Conservation (phyloP, 371 early-diverging fungal species). For the Phascolomyces articulosus region DNA sequence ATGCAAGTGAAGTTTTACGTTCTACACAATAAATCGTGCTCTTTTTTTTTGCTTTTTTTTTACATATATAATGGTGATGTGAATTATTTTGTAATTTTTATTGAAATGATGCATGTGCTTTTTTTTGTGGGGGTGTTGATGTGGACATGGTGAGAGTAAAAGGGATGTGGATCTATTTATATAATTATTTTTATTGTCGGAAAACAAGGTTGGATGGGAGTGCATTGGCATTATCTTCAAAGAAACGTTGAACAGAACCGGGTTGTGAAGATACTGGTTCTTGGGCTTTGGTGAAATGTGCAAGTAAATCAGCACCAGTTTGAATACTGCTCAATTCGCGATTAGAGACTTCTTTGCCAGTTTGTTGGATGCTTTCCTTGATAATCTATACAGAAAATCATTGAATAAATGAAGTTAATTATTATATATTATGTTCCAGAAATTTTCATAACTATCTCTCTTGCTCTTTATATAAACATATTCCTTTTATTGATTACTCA, state of each 20-base stretch:
- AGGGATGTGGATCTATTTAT: background rate
- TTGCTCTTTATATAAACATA: too few relatives aligned
- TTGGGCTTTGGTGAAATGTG: slow-evolving; percentile 22
- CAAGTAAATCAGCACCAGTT: slow-evolving; percentile 35
- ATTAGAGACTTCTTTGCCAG: slow-evolving; percentile 47
- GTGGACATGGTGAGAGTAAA: too few relatives aligned
- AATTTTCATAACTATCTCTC: too few relatives aligned
- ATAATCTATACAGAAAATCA: slow-evolving; percentile 24
- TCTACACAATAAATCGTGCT: background rate
- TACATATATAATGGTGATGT: too few relatives aligned
- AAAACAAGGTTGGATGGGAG: slow-evolving; percentile 22
- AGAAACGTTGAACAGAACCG: slow-evolving; percentile 14
- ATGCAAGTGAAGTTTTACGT: slow-evolving; percentile 11
- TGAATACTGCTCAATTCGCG: slow-evolving; percentile 33
- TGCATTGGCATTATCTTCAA: slow-evolving; percentile 19
- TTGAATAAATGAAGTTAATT: background rate
- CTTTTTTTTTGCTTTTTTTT: too few relatives aligned
- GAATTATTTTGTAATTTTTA: too few relatives aligned
- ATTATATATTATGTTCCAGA: too few relatives aligned
- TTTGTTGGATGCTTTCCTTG: slow-evolving; percentile 44
- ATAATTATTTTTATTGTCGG: slow-evolving; percentile 8
- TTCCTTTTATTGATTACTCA: background rate
- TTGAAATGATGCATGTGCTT: too few relatives aligned
- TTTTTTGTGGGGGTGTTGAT: too few relatives aligned
- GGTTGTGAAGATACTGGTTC: background rate